These are phyloP conservation scores for Penicillium sp. DNA, from an alignment of 2,329 filamentous ascomycete genomes.

Conservation along the genomic window DNA sequence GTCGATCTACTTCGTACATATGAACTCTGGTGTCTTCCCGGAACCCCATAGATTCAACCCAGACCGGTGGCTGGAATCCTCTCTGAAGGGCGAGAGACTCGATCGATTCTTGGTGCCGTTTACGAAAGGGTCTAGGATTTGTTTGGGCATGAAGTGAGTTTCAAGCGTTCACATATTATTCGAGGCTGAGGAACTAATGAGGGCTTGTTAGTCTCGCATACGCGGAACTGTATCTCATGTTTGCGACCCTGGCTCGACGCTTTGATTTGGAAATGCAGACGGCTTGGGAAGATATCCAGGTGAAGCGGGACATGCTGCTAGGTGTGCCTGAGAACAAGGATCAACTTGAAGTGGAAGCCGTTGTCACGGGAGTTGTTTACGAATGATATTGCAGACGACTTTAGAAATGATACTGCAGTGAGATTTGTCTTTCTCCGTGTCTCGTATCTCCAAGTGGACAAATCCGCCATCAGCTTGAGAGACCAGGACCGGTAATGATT, in stretches of 20 bases:
- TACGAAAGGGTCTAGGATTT: conserved; percentile 4
- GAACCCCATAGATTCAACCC: conserved; percentile 7
- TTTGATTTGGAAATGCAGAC: background rate
- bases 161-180: too few relatives aligned
- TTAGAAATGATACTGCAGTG: background rate
- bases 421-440: background rate
- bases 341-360: background rate
- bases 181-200: background rate
- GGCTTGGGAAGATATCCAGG: background rate
- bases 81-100: background rate
- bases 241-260: background rate
- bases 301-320: background rate
- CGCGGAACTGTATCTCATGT: background rate
- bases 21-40: conserved; percentile 5
- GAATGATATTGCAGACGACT: background rate
- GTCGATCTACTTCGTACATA: conserved; percentile 3
- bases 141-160: conserved; percentile 10
- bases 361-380: background rate
- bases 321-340: background rate
- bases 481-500: conserved; percentile 5
- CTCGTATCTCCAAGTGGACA: background rate
- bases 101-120: conserved; percentile 5
- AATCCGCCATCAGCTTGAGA: conserved; percentile 1
- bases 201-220: background rate
- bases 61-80: conserved; percentile 4